A percentile compares a stretch with the other conserved stretches of the same genome.
Evolutionary conservation across 192 early-diverging fungal species (phyloP).

Genomic region (Helicostylum pulchrum): DNA sequence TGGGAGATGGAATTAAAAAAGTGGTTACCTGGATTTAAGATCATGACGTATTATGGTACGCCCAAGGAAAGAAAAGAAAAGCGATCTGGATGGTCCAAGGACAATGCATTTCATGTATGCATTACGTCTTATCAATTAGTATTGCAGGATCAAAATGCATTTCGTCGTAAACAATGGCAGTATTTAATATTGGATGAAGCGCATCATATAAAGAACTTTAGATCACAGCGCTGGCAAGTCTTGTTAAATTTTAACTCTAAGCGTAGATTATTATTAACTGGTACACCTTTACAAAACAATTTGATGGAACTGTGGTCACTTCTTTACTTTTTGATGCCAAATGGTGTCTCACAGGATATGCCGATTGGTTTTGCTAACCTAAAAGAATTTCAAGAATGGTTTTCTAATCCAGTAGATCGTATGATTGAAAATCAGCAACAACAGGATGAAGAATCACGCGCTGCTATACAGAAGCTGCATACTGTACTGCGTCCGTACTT

Average conservation of each 20-base stretch:
- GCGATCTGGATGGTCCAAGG: constrained; percentile 55
- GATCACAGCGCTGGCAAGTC: constrained; percentile 73
- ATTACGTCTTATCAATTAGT: constrained; percentile 65
- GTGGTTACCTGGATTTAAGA: constrained; percentile 72
- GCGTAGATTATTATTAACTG: constrained; percentile 73
- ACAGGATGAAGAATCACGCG: constrained; percentile 46
- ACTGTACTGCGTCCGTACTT: constrained; percentile 63
- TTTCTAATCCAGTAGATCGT: constrained; percentile 79
- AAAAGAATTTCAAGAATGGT: constrained; percentile 85
- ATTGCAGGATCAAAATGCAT: constrained; percentile 52
- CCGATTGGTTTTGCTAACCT: constrained; percentile 80
- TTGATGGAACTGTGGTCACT: constrained; percentile 87
- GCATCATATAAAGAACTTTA: constrained; percentile 74
- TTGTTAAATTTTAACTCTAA: constrained; percentile 66
- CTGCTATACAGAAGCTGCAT: constrained; percentile 57
- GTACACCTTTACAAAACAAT: constrained; percentile 87
- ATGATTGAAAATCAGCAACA: constrained; percentile 59
- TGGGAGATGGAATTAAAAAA: constrained; percentile 74
- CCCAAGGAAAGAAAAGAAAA: constrained; percentile 63
- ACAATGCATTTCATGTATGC: constrained; percentile 60
- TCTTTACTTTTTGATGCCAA: constrained; percentile 83
- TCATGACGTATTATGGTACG: constrained; percentile 74
- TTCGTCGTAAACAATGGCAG: constrained; percentile 61
- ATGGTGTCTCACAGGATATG: constrained; percentile 51
- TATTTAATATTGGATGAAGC: constrained; percentile 70